Evolutionary conservation across 129 eudicot genomes (phyloP).

Genomic region (Escallonia rubra): DNA sequence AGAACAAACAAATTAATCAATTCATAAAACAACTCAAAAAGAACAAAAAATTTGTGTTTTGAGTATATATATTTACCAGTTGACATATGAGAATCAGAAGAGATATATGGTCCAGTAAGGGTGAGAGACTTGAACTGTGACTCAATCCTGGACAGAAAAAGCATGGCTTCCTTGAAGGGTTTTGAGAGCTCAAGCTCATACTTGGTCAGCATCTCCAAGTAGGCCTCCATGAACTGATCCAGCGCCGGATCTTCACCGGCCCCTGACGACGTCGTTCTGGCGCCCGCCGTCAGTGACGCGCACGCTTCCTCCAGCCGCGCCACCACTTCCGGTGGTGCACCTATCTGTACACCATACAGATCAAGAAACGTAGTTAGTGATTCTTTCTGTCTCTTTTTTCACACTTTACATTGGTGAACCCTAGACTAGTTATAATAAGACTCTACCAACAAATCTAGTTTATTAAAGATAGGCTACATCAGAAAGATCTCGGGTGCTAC

Average conservation of each 20-base stretch:
- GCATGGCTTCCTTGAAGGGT: slow-evolving; percentile 98
- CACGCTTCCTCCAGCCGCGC: slow-evolving; percentile 80
- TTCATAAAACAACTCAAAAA: slow-evolving; percentile 10
- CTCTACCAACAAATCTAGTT: too few species aligned
- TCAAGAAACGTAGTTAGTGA: too few species aligned
- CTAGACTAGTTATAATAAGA: too few species aligned
- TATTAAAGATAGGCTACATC: too few species aligned
- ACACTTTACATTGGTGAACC: too few species aligned
- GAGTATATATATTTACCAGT: slow-evolving; percentile 31
- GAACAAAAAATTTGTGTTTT: neutral
- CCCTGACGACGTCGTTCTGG: neutral
- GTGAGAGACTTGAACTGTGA: slow-evolving; percentile 79
- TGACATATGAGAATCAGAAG: slow-evolving; percentile 37
- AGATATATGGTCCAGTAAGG: slow-evolving; percentile 13
- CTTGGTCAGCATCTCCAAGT: slow-evolving; percentile 89
- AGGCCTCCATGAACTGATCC: slow-evolving; percentile 98
- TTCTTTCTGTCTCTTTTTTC: too few species aligned
- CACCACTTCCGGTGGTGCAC: slow-evolving; percentile 94
- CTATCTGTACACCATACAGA: slow-evolving; percentile 43
- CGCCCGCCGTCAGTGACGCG: slow-evolving; percentile 31
- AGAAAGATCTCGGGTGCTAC: too few species aligned
- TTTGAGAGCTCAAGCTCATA: slow-evolving; percentile 92
- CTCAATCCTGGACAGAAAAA: slow-evolving; percentile 81
- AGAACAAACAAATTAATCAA: slow-evolving; percentile 12
- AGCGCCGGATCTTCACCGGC: slow-evolving; percentile 89